Conservation (phyloP, 202 grass and related monocot species). For the Musa balbisiana region DNA sequence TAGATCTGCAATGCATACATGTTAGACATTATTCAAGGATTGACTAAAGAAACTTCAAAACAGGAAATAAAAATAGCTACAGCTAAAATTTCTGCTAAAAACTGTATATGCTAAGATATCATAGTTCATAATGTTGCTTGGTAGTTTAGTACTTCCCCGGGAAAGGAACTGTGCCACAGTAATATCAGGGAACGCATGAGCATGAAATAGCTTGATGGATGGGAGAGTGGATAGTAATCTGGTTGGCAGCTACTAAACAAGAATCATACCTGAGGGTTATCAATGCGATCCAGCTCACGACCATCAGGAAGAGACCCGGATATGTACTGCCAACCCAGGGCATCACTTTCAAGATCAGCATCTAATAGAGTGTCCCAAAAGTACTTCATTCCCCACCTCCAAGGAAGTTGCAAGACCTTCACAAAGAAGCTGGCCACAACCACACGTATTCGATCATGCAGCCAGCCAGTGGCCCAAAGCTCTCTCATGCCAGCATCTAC, state of each 20-base stretch:
- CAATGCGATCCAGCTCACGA: slow-evolving; percentile 74
- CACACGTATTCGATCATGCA: slow-evolving; percentile 90
- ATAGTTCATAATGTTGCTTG: too few relatives aligned
- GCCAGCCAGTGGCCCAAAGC: slow-evolving; percentile 91
- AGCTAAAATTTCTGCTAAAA: too few relatives aligned
- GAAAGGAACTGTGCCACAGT: too few relatives aligned
- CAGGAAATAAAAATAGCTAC: too few relatives aligned
- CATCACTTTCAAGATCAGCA: slow-evolving; percentile 95
- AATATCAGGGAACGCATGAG: too few relatives aligned
- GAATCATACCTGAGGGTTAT: slow-evolving; percentile 81
- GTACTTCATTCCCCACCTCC: slow-evolving; percentile 99
- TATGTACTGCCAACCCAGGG: slow-evolving; percentile 97
- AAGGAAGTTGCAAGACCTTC: slow-evolving; percentile 88
- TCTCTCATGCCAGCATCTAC: slow-evolving; percentile 98
- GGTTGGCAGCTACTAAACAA: background rate
- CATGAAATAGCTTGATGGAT: too few relatives aligned
- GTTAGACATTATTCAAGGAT: too few relatives aligned
- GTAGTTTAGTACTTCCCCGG: too few relatives aligned
- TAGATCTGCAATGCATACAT: too few relatives aligned
- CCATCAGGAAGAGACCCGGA: slow-evolving; percentile 88
- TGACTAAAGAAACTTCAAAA: too few relatives aligned
- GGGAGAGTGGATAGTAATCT: background rate
- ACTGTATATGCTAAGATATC: too few relatives aligned
- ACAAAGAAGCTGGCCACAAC: slow-evolving; percentile 96
- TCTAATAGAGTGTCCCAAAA: slow-evolving; percentile 97